Conservation (phyloP, 2,329 filamentous ascomycete genomes). For the Colletotrichum sp. region DNA sequence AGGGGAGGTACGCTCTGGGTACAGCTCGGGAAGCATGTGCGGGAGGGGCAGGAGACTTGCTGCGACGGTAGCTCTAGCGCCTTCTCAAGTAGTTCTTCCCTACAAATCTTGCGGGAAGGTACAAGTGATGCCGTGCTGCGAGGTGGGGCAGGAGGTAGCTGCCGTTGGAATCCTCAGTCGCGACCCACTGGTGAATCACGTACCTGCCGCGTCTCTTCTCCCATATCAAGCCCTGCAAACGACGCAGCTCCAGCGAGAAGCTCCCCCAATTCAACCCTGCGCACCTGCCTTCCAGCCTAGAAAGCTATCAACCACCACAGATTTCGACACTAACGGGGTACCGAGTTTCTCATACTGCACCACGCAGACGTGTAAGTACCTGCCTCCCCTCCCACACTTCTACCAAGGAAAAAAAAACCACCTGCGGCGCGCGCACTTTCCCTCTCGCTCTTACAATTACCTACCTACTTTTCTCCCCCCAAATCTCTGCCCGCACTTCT, state of each 20-base stretch:
- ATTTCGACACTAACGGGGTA: neutral
- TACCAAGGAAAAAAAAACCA: constrained; percentile 6
- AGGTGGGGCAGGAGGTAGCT: neutral
- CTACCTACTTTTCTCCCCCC: constrained; percentile 26
- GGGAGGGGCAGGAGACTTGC: constrained; percentile 16
- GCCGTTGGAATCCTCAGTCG: constrained; percentile 4
- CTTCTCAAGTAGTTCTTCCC: neutral
- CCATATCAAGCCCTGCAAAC: neutral
- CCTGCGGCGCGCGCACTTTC: constrained; percentile 15
- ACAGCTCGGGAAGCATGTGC: constrained; percentile 19
- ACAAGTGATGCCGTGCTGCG: neutral
- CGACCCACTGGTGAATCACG: neutral
- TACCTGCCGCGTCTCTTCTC: neutral
- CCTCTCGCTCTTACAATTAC: constrained; percentile 28
- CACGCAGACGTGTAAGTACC: neutral
- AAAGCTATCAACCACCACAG: neutral
- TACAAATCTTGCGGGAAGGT: neutral
- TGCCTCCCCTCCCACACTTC: neutral
- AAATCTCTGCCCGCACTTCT: constrained; percentile 31
- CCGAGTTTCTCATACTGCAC: neutral
- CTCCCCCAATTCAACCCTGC: neutral
- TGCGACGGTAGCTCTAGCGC: neutral
- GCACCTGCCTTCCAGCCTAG: neutral
- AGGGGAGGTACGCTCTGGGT: neutral
- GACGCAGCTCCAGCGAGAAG: neutral